These are phyloP conservation scores for Entomortierella lignicola DNA, from an alignment of 192 early-diverging fungal genomes.

Conservation along the genomic window DNA sequence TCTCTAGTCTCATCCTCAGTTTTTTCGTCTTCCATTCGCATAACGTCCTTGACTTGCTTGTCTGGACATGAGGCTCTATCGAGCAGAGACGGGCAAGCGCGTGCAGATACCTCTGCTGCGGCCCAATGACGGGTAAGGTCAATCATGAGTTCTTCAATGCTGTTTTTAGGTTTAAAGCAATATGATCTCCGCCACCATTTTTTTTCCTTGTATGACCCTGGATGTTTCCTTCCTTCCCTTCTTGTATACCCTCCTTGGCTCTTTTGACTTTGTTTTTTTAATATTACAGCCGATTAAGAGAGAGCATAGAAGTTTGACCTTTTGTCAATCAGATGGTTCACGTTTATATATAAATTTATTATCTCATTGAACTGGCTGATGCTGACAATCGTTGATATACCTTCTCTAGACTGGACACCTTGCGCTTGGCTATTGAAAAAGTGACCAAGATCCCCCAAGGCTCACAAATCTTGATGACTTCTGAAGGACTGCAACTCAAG, in stretches of 20 bases:
- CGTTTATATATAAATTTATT: not conserved
- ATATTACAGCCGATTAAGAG: no score
- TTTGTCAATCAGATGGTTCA: no score
- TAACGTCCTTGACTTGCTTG: conserved; percentile 22
- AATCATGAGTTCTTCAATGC: not conserved
- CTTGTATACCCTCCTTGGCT: not conserved
- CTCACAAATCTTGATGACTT: conserved; percentile 67
- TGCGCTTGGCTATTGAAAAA: conserved; percentile 55
- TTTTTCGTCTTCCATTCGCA: not conserved
- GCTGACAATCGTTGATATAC: not conserved
- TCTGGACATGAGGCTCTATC: conserved; percentile 63
- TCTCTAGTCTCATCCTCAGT: not conserved
- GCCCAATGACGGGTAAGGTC: conserved; percentile 51
- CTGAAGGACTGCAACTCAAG: conserved; percentile 60
- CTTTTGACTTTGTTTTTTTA: no score
- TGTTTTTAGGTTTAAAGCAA: no score
- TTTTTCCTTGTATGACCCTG: not conserved
- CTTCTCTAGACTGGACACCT: conserved; percentile 36
- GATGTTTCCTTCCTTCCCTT: not conserved
- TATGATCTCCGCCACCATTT: not conserved
- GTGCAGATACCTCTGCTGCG: conserved; percentile 56
- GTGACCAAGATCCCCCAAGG: conserved; percentile 55
- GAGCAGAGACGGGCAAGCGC: conserved; percentile 67
- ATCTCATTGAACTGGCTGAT: not conserved
- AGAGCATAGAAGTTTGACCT: no score